phyloP scores from a whole-genome alignment of 345 rosid genomes.

The Arabidopsis thaliana region DNA sequence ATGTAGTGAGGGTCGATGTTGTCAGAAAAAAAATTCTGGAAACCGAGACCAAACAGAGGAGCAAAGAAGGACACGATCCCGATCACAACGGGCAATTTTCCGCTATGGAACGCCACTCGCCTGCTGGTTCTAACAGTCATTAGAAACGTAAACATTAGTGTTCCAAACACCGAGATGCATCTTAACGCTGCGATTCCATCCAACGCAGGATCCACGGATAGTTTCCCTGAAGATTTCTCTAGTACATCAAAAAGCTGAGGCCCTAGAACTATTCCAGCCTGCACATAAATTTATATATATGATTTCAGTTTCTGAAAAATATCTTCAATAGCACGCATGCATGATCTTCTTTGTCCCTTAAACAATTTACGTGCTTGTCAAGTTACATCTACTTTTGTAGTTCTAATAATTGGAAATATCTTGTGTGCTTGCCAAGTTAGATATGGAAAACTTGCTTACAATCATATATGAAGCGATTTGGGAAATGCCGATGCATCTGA shows the following conservation, averaged over 20 bases:
- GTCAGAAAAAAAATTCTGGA: neutral
- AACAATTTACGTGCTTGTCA: conserved; percentile 1
- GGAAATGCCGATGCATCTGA: conserved; percentile 34
- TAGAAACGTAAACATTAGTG: conserved; percentile 48
- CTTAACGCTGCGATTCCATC: conserved; percentile 33
- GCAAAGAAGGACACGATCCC: conserved; percentile 15
- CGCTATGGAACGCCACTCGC: conserved; percentile 25
- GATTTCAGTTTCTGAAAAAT: neutral
- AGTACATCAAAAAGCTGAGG: conserved; percentile 12
- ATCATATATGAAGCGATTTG: conserved; percentile 30
- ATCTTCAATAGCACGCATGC: neutral
- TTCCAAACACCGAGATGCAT: conserved; percentile 45
- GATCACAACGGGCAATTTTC: conserved; percentile 27
- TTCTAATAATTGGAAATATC: no score
- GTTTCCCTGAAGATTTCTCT: conserved; percentile 16
- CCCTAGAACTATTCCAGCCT: conserved; percentile 38
- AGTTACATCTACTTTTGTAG: neutral
- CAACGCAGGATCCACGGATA: conserved; percentile 19
- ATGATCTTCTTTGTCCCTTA: neutral
- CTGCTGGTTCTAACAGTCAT: conserved; percentile 52
- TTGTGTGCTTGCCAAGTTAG: neutral
- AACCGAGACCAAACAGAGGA: conserved; percentile 18
- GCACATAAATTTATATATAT: neutral
- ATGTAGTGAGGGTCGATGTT: conserved; percentile 29
- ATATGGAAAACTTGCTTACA: conserved; percentile 20